Percentiles rank a stretch among this genome's conserved stretches.
phyloP scores from a whole-genome alignment of 139 green algal species.

The Monoraphidium neglectum region DNA sequence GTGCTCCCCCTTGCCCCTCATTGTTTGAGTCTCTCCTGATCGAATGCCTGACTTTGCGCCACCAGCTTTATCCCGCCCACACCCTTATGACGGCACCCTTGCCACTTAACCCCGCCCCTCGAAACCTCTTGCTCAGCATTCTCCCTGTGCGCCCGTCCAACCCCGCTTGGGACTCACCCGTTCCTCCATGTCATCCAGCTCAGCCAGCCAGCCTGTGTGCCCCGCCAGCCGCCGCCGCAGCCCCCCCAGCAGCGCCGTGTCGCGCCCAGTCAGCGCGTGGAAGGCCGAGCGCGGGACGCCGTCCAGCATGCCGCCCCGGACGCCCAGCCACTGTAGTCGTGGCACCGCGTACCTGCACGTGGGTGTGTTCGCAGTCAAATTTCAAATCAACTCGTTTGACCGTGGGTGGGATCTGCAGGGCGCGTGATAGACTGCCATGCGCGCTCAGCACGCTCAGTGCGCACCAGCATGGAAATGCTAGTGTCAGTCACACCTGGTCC shows the following conservation, averaged over 20 bases:
- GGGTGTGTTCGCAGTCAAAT: background rate
- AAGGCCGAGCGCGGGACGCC: conserved; percentile 15
- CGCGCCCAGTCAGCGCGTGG: conserved; percentile 42
- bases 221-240: conserved; percentile 27
- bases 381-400: background rate
- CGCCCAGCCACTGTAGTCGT: conserved; percentile 76
- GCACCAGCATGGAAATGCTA: background rate
- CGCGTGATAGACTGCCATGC: no score
- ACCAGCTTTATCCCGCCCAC: no score
- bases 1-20: no score
- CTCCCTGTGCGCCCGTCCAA: no score
- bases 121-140: no score
- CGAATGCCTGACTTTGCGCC: no score
- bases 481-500: conserved; percentile 25
- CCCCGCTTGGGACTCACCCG: no score
- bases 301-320: conserved; percentile 56
- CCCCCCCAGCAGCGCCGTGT: conserved; percentile 36
- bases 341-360: conserved; percentile 61
- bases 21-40: no score
- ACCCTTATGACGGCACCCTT: no score
- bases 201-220: conserved; percentile 18
- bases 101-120: no score
- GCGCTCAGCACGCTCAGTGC: no score
- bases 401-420: no score
- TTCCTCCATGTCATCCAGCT: conserved; percentile 55